Evolutionary conservation across 2,329 filamentous ascomycete genomes (phyloP), one percentile per base, ranked within the genome.

Genomic region (Aspergillus udagawae): DNA sequence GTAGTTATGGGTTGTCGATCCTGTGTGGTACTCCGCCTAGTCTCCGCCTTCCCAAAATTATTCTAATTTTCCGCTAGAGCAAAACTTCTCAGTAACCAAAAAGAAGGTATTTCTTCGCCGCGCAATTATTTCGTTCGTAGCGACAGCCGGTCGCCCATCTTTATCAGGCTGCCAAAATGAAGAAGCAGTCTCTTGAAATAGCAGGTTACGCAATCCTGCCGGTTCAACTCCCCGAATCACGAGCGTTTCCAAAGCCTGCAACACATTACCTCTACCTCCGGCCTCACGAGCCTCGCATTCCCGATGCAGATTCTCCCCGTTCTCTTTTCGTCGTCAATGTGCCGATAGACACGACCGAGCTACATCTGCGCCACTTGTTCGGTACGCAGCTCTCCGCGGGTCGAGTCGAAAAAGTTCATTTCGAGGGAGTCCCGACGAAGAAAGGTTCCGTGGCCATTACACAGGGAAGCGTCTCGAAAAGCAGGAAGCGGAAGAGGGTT

Each of bases 241-340:
- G 86, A 1, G 84, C 88, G 1, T 89, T 83, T 57, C 83, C 86
- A 25, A 75, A 80, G 45, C 74, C 82, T 47, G 82, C 86, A 57
- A 85, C 84, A 51, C 94, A 97, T 77, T 91, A 92, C 75, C 80
- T 97, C 67, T 96, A 96, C 77, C 77, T 97, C 55, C 90, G 91
- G 63, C 86, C 86, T 55, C 92, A 97, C 75, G 82, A 87, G 49
- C 92, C 93, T 59, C 91, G 89, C 75, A 82, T 90, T 44, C 86
- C 90, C 14, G 89, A 88, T 7, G 80, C 83, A 54, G 83, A 89
- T 73, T 89, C 93, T 65, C 79, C 85, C 17, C 87, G 92, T 65
- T 92, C 90, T 60, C 82, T 99, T 20, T 99, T 96, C 75, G 72
- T 96, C n/a, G 89, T 92, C 62, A 97, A 99, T 68, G 78, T 95